These are phyloP conservation scores for Ilyonectria destructans DNA, from an alignment of 2,329 filamentous ascomycete genomes.

Conservation along the genomic window DNA sequence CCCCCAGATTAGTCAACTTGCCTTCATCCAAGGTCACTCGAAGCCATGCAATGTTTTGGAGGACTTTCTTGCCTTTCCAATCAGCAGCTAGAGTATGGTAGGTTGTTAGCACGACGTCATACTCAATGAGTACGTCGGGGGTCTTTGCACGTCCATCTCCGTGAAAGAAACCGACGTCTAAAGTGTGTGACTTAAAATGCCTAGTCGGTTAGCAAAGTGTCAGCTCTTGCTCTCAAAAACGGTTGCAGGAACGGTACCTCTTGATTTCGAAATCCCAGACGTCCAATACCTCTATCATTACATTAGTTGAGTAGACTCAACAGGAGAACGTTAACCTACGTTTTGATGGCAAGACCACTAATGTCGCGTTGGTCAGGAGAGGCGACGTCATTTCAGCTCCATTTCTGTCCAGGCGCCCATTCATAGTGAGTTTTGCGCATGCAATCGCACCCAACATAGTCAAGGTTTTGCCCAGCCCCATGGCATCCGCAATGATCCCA, in stretches of 20 bases:
- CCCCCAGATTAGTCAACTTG: background rate
- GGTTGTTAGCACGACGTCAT: background rate
- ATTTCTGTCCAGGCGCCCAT: no score
- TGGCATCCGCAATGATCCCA: background rate
- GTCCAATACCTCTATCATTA: background rate
- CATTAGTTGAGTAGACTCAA: background rate
- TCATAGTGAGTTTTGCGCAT: background rate
- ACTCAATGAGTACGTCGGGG: background rate
- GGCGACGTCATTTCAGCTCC: no score
- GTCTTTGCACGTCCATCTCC: background rate
- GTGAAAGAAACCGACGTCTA: background rate
- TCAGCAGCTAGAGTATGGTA: conserved; percentile 6
- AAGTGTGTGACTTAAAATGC: background rate
- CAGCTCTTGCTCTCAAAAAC: background rate
- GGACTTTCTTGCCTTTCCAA: background rate
- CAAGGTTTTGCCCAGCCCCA: background rate
- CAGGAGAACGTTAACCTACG: background rate
- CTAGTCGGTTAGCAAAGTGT: background rate
- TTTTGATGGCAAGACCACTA: background rate
- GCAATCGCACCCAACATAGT: background rate
- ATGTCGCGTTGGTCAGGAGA: background rate
- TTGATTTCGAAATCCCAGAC: background rate
- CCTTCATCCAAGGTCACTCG: background rate
- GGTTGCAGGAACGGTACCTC: background rate
- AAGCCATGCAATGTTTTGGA: background rate